Evolutionary conservation across 192 early-diverging fungal species (phyloP).

Genomic region (Chytriomyces hyalinus): DNA sequence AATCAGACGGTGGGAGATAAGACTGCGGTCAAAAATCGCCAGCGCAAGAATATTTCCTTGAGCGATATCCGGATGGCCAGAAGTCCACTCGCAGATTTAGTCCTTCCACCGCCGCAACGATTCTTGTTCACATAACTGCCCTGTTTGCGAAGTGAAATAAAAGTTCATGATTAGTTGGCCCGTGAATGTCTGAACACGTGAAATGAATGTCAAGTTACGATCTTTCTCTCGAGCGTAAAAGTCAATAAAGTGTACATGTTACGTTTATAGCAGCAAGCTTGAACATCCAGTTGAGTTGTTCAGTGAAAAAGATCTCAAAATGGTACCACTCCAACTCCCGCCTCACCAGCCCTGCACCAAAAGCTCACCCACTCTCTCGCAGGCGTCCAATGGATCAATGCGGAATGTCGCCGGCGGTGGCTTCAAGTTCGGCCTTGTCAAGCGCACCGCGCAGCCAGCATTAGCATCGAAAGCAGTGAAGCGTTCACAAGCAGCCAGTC

Average conservation of each 20-base stretch:
- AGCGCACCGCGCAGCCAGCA: background rate
- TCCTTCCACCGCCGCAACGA: conserved; percentile 54
- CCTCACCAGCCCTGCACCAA: no score
- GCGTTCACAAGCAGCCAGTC: background rate
- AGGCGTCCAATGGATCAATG: conserved; percentile 32
- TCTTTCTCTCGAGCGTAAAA: no score
- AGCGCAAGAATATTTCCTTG: conserved; percentile 51
- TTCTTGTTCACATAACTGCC: conserved; percentile 54
- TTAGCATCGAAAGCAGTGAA: background rate
- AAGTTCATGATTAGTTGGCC: no score
- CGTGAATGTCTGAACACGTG: no score
- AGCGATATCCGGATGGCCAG: conserved; percentile 55
- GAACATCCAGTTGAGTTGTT: no score
- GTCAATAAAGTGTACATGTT: no score
- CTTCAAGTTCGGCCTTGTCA: conserved; percentile 30
- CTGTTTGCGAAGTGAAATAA: no score
- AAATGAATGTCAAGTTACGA: no score
- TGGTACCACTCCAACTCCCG: no score
- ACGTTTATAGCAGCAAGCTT: no score
- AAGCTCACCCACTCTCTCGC: background rate
- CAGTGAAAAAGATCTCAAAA: no score
- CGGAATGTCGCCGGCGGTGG: conserved; percentile 20
- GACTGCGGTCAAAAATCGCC: background rate
- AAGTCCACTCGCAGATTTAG: conserved; percentile 56
- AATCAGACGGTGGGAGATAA: background rate